A percentile compares a stretch with the other conserved stretches of the same genome.
phyloP scores from a whole-genome alignment of 2,329 filamentous ascomycete genomes.

The Botrytis fragariae region DNA sequence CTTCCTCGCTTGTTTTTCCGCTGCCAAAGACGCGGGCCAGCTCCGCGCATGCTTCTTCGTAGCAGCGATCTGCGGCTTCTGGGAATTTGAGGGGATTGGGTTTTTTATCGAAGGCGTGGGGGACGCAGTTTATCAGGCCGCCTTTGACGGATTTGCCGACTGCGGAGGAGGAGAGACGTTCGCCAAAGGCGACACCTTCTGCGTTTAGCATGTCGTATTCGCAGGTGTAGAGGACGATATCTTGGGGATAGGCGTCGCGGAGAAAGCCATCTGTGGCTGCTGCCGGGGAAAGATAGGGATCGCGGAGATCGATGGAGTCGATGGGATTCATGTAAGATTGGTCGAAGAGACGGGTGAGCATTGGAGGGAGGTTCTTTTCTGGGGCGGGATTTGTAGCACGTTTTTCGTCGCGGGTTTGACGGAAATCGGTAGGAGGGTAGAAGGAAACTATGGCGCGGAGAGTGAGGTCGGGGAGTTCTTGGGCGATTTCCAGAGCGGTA shows the following conservation, averaged over 20 bases:
- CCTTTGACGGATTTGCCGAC: constrained; percentile 57
- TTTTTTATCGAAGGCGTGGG: constrained; percentile 66
- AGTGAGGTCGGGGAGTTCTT: constrained; percentile 43
- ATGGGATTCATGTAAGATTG: constrained; percentile 57
- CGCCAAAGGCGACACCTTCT: constrained; percentile 60
- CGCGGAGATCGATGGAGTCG: constrained; percentile 43
- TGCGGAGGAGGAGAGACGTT: constrained; percentile 49
- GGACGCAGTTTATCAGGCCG: constrained; percentile 55
- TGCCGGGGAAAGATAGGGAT: constrained; percentile 58
- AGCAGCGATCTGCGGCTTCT: constrained; percentile 34
- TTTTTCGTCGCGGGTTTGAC: constrained; percentile 54
- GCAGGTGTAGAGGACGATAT: constrained; percentile 59
- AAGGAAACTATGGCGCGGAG: constrained; percentile 56
- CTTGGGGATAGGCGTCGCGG: constrained; percentile 46
- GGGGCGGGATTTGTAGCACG: constrained; percentile 53
- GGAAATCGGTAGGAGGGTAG: constrained; percentile 63
- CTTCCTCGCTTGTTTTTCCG: constrained; percentile 27
- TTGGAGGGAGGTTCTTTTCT: constrained; percentile 56
- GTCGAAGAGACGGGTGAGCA: constrained; percentile 62
- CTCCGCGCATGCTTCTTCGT: constrained; percentile 37
- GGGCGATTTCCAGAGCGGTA: constrained; percentile 35
- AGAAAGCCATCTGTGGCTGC: constrained; percentile 54
- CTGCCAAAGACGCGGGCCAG: constrained; percentile 33
- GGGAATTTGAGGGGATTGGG: constrained; percentile 54
- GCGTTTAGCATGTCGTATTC: constrained; percentile 64